These are phyloP conservation scores for Thielaviopsis populi DNA, from an alignment of 2,329 filamentous ascomycete genomes.

Conservation along the genomic window DNA sequence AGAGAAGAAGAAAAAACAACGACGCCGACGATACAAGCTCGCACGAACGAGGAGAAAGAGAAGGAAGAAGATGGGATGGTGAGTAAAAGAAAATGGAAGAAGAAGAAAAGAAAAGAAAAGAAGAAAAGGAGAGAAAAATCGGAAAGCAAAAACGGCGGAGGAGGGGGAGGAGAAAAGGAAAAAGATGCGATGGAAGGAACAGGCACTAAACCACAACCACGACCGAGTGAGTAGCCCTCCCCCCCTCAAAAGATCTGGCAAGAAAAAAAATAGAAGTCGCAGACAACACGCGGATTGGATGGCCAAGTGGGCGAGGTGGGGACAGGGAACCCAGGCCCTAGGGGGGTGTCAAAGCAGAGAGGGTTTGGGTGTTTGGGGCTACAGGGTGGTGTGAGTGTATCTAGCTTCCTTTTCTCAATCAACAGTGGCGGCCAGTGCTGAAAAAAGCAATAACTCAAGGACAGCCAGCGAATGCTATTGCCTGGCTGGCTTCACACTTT, in stretches of 20 bases:
- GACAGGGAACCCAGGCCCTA: neutral
- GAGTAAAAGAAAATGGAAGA: constrained; percentile 22
- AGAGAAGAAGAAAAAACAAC: constrained; percentile 22
- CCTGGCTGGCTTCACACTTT: too few species aligned
- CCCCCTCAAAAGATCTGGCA: neutral
- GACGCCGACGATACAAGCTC: constrained; percentile 23
- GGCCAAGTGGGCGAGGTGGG: neutral
- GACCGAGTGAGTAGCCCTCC: neutral
- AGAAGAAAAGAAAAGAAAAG: constrained; percentile 23
- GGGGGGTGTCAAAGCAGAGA: neutral
- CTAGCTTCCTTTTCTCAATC: neutral
- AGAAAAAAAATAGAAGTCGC: constrained; percentile 9
- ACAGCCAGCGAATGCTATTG: neutral
- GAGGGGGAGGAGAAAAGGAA: constrained; percentile 21
- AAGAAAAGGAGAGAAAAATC: constrained; percentile 21
- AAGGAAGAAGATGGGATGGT: constrained; percentile 24
- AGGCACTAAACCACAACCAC: neutral
- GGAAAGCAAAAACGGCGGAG: constrained; percentile 19
- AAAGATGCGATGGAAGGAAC: constrained; percentile 10
- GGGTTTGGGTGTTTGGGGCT: neutral
- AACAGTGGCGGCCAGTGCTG: neutral
- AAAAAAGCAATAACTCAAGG: neutral
- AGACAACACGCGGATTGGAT: constrained; percentile 4
- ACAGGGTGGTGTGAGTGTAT: neutral
- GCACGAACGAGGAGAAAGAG: constrained; percentile 23